Conservation (phyloP, 805 yeast genomes). For the Pichia pseudocactophila region DNA sequence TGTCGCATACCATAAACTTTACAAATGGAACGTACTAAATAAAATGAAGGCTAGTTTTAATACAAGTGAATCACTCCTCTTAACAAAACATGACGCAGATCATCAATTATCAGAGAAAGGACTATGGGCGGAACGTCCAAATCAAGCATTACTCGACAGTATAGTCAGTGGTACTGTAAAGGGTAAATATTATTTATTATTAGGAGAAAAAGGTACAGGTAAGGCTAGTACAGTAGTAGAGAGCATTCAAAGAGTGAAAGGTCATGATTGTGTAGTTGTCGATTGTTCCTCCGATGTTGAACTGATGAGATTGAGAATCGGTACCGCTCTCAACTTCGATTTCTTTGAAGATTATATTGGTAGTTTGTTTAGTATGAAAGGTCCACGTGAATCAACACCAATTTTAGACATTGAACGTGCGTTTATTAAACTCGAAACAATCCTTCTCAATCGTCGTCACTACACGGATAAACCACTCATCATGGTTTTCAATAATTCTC, state of each 20-base stretch:
- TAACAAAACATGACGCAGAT: conserved; percentile 48
- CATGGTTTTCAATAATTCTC: conserved; percentile 64
- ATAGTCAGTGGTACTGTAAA: conserved; percentile 52
- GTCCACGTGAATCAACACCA: conserved; percentile 82
- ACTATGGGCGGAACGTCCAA: conserved; percentile 65
- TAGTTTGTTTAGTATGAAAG: conserved; percentile 67
- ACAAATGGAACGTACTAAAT: conserved; percentile 46
- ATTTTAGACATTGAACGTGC: conserved; percentile 76
- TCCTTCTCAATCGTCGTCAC: conserved; percentile 45
- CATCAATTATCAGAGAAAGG: conserved; percentile 28
- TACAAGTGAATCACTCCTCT: conserved; percentile 50
- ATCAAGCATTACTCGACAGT: conserved; percentile 55
- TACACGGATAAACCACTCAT: conserved; percentile 47
- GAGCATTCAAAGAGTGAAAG: conserved; percentile 54
- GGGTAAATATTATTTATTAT: conserved; percentile 63
- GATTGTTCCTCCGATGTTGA: conserved; percentile 87
- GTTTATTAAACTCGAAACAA: conserved; percentile 63
- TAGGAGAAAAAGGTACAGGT: conserved; percentile 86
- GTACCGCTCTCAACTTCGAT: conserved; percentile 64
- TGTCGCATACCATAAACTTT: conserved; percentile 54
- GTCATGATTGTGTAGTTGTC: conserved; percentile 56
- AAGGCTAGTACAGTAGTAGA: conserved; percentile 69
- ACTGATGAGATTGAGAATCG: conserved; percentile 66
- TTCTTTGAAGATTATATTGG: conserved; percentile 80
- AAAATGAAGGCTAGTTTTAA: conserved; percentile 64